A percentile compares a stretch with the other conserved stretches of the same genome.
These are phyloP conservation scores for Schizosaccharomyces octosporus DNA, from an alignment of 805 yeast genomes.

Conservation along the genomic window DNA sequence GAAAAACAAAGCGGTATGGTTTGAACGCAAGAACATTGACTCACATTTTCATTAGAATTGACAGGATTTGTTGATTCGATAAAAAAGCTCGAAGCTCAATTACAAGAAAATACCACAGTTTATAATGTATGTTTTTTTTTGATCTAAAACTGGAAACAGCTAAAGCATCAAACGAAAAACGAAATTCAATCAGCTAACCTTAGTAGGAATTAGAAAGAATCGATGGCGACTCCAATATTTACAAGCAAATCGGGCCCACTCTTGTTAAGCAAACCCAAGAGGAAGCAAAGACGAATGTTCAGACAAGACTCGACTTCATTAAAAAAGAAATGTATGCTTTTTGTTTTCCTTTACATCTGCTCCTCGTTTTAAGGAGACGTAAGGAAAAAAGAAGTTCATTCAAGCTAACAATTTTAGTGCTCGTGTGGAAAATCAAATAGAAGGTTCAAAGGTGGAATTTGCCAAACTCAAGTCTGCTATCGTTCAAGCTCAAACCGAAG, in stretches of 20 bases:
- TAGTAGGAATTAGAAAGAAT: constrained; percentile 38
- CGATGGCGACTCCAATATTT: constrained; percentile 49
- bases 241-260: constrained; percentile 78
- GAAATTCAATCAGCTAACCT: too few species aligned
- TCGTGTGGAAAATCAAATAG: neutral
- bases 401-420: neutral
- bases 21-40: too few species aligned
- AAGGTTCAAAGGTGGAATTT: neutral
- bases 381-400: neutral
- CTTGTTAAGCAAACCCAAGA: constrained; percentile 63
- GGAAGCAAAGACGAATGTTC: constrained; percentile 68
- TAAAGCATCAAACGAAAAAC: too few species aligned
- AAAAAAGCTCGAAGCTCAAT: constrained; percentile 76
- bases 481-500: neutral
- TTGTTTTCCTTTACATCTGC: neutral
- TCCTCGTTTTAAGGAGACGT: neutral
- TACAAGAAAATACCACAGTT: constrained; percentile 80
- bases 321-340: constrained; percentile 35
- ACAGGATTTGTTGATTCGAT: constrained; percentile 40
- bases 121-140: constrained; percentile 17
- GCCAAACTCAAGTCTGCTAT: neutral
- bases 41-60: constrained; percentile 9
- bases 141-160: too few species aligned
- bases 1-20: neutral
- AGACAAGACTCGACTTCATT: constrained; percentile 74